Conservation (phyloP, 2,329 filamentous ascomycete genomes). For the Davidsoniella australis region DNA sequence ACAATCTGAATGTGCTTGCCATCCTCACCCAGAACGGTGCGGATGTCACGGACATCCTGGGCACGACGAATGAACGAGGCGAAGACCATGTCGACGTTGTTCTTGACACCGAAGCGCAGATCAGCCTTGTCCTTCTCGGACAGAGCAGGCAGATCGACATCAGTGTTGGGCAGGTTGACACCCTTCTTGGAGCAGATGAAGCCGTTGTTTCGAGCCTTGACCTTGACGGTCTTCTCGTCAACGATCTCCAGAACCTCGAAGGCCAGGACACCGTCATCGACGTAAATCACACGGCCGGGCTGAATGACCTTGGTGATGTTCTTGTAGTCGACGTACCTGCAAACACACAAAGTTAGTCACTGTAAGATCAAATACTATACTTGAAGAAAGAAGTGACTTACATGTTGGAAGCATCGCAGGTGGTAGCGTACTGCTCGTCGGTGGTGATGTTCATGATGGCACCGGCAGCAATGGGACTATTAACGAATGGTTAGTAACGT, state of each 20-base stretch:
- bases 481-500: not conserved
- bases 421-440: constrained; percentile 75
- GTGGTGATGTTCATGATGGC: constrained; percentile 90
- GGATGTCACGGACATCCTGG: constrained; percentile 85
- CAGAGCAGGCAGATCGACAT: constrained; percentile 91
- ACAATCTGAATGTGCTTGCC: constrained; percentile 98
- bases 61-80: constrained; percentile 94
- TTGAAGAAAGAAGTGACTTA: constrained; percentile 29
- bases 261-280: constrained; percentile 93
- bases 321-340: constrained; percentile 94
- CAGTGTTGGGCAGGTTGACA: constrained; percentile 96
- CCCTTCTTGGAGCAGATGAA: constrained; percentile 98
- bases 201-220: constrained; percentile 86
- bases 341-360: not conserved
- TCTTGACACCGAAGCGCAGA: constrained; percentile 91
- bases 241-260: constrained; percentile 82
- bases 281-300: constrained; percentile 84
- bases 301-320: constrained; percentile 99
- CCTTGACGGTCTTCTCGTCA: constrained; percentile 77
- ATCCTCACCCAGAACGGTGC: constrained; percentile 73
- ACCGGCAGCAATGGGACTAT: constrained; percentile 56
- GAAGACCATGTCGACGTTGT: constrained; percentile 97
- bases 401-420: constrained; percentile 86
- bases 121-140: constrained; percentile 97
- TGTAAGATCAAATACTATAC: not conserved